phyloP scores from a whole-genome alignment of 2,329 filamentous ascomycete species.

The Aspergillus proliferans region DNA sequence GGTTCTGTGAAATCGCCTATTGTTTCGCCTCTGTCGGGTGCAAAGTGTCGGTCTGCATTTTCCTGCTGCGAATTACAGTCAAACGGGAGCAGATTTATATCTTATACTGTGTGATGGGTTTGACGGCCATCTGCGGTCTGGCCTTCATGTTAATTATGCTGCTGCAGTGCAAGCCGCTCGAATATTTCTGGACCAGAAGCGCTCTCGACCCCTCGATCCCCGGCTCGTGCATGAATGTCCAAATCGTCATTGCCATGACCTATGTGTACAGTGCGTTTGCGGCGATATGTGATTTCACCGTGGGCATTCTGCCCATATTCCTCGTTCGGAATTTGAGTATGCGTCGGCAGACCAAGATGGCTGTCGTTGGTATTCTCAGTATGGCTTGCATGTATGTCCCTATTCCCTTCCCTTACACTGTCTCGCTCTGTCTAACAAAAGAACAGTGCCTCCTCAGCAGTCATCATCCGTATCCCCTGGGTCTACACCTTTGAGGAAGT shows the following conservation, averaged over 20 bases:
- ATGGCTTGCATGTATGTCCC: slow-evolving; percentile 48
- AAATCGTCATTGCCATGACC: slow-evolving; percentile 28
- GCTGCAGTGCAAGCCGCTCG: slow-evolving; percentile 49
- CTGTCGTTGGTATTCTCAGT: slow-evolving; percentile 48
- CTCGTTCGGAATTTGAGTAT: slow-evolving; percentile 53
- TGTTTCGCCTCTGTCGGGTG: slow-evolving; percentile 41
- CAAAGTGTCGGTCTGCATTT: slow-evolving; percentile 48
- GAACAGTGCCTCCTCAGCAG: slow-evolving; percentile 37
- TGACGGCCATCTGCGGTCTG: slow-evolving; percentile 40
- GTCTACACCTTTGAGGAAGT: slow-evolving; percentile 29
- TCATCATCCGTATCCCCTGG: slow-evolving; percentile 43
- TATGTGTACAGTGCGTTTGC: slow-evolving; percentile 30
- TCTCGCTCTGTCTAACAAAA: no score
- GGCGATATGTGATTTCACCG: slow-evolving; percentile 45
- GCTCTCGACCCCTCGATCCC: slow-evolving; percentile 21
- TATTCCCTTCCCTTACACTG: background rate
- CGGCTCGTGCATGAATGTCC: slow-evolving; percentile 38
- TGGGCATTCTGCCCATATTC: slow-evolving; percentile 48
- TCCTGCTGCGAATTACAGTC: slow-evolving; percentile 48
- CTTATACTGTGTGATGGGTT: slow-evolving; percentile 41
- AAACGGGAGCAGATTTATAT: slow-evolving; percentile 41
- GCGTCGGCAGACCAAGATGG: slow-evolving; percentile 46
- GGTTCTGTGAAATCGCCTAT: slow-evolving; percentile 49
- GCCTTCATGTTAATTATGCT: slow-evolving; percentile 48
- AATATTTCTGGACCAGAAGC: slow-evolving; percentile 44